phyloP scores from a whole-genome alignment of 345 rosid species.

The Eucalyptus tenuipes region DNA sequence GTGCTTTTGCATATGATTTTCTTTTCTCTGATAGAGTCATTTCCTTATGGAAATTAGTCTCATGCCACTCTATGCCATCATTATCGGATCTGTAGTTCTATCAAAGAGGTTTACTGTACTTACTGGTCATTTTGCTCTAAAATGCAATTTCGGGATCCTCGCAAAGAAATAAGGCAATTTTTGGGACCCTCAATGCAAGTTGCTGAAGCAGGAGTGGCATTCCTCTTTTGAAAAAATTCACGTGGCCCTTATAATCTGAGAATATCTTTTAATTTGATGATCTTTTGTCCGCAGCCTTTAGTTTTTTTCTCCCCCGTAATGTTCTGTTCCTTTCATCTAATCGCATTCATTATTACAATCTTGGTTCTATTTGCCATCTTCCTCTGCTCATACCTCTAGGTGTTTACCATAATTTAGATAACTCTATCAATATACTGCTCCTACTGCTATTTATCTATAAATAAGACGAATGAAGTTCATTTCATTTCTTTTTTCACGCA shows the following conservation, averaged over 20 bases:
- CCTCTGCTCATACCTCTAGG: neutral
- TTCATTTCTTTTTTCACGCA: neutral
- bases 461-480: neutral
- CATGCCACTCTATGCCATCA: neutral
- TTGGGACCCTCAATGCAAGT: neutral
- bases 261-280: neutral
- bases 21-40: neutral
- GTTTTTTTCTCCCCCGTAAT: neutral
- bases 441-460: neutral
- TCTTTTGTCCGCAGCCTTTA: neutral
- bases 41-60: neutral
- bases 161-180: neutral
- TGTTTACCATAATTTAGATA: neutral
- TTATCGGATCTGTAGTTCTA: neutral
- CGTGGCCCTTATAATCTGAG: neutral
- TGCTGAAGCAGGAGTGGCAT: neutral
- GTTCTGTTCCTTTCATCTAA: neutral
- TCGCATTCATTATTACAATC: neutral
- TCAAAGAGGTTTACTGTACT: neutral
- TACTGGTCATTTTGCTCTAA: neutral
- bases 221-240: neutral
- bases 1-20: neutral
- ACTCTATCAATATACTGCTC: neutral
- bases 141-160: neutral
- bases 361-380: neutral